Evolutionary conservation across 495 filamentous ascomycete genomes (phyloP), one percentile per base, ranked within the genome.

Genomic region (Pyronema omphalodes): DNA sequence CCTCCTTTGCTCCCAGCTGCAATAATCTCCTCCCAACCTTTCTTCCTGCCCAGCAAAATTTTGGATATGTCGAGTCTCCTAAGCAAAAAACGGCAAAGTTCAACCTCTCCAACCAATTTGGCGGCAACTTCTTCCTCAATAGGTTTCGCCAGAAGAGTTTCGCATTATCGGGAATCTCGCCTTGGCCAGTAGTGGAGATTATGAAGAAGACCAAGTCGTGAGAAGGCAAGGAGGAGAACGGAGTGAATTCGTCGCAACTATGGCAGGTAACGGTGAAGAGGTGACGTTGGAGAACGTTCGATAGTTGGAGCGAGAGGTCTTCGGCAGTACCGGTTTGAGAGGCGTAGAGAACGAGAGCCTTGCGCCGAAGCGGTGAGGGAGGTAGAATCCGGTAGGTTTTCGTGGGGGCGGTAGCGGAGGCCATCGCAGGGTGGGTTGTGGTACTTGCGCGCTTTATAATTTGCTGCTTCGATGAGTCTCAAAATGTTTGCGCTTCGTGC

Each of bases 301-400:
- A 85, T 51, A 96, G 68, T 68, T 95, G 86, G 55, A 83, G 78
- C 3, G 93, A 88, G 43, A 86, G 76, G 58, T 96, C 91, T 62
- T 91, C 81, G 37, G 85, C 80, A 61, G 88, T 96, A 43, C 93
- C 91, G 0, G 88, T 94, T 69, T 99, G 93, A 14, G 88, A 86
- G 34, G 86, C 93, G 71, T 94, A 96, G 39, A 93, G 76, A 40
- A 99, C 73, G 49, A 93, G 74, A 44, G 84, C 81, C 33, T 73
- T 82, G 60, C 48, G 48, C 2, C 33, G 18, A 5, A 12, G 29
- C 47, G 15, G 37, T 11, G 11, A 33, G 7, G 37, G 35, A 3
- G 11, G 18, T 14, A 19, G 1, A 0, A 49, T 9, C 19, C 35
- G 23, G 39, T 43, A 29, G 39, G 39, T 43, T n/a, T 43, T 43